These are phyloP conservation scores for Erodium maritimum DNA, from an alignment of 345 rosid genomes.

Conservation along the genomic window DNA sequence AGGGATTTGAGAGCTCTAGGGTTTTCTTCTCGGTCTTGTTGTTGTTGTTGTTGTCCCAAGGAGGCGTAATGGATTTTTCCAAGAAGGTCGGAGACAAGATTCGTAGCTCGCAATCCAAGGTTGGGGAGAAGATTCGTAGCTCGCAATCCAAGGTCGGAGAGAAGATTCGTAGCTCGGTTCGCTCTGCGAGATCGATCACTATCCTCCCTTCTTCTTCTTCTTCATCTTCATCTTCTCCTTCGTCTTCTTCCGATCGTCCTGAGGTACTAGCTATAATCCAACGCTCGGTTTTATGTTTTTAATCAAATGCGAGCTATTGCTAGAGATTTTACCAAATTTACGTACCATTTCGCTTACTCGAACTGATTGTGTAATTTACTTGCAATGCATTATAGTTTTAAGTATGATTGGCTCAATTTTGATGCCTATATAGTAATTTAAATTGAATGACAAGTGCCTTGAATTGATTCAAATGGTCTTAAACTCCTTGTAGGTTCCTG, in stretches of 20 bases:
- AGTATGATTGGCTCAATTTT: not conserved
- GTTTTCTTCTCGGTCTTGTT: constrained; percentile 74
- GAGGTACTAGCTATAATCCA: constrained; percentile 31
- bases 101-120: too few species aligned
- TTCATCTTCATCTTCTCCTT: too few species aligned
- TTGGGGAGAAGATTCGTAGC: constrained; percentile 81
- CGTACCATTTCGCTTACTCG: not conserved
- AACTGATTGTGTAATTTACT: not conserved
- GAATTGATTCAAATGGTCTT: not conserved
- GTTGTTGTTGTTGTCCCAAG: constrained; percentile 60
- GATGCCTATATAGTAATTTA: too few species aligned
- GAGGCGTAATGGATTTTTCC: constrained; percentile 82
- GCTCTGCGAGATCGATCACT: constrained; percentile 80
- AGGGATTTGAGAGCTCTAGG: constrained; percentile 69
- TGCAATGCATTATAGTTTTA: not conserved
- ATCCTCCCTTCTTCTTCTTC: constrained; percentile 64
- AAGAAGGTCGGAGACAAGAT: constrained; percentile 87
- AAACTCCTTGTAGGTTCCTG: constrained; percentile 56
- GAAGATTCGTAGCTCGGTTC: constrained; percentile 80
- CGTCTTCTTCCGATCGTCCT: constrained; percentile 81
- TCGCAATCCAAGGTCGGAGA: constrained; percentile 93
- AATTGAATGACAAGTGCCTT: not conserved
- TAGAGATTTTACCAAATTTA: too few species aligned
- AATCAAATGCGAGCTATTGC: not conserved
- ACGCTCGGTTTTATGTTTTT: not conserved